Evolutionary conservation across 768 basidiomycete species (phyloP).

Genomic region (Termitomyces titanicus): DNA sequence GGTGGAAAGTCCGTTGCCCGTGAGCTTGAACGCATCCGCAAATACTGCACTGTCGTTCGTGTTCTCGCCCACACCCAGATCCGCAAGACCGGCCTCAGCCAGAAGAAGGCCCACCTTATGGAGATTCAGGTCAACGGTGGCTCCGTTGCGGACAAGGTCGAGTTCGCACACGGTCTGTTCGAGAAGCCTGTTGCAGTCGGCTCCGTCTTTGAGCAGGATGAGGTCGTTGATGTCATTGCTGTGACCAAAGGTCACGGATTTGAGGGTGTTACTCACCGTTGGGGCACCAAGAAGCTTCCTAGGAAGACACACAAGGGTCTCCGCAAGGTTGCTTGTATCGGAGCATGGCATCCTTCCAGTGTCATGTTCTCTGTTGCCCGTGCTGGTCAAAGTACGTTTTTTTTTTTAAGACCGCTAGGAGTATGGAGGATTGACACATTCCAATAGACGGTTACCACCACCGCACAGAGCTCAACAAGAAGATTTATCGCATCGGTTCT

Average conservation of each 20-base stretch:
- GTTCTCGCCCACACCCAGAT: slow-evolving; percentile 99
- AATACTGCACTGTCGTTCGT: slow-evolving; percentile 99
- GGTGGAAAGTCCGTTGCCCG: slow-evolving; percentile 87
- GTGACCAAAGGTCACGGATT: slow-evolving; percentile 99
- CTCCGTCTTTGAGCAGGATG: slow-evolving; percentile 92
- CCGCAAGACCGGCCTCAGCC: slow-evolving; percentile 93
- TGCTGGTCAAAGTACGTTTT: slow-evolving; percentile 92
- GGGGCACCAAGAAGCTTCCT: slow-evolving; percentile 99
- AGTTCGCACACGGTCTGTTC: slow-evolving; percentile 89
- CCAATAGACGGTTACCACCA: slow-evolving; percentile 89
- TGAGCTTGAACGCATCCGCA: slow-evolving; percentile 98
- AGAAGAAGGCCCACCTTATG: slow-evolving; percentile 99
- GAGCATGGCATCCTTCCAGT: slow-evolving; percentile 98
- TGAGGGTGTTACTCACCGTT: slow-evolving; percentile 98
- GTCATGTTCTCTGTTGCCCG: slow-evolving; percentile 99
- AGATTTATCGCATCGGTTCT: slow-evolving; percentile 92
- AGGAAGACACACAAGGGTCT: slow-evolving; percentile 99
- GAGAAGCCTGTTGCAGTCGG: slow-evolving; percentile 92
- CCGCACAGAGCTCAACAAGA: slow-evolving; percentile 98
- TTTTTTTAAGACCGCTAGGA: not conserved
- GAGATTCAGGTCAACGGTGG: slow-evolving; percentile 99
- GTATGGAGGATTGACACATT: not conserved
- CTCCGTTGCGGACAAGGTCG: slow-evolving; percentile 93
- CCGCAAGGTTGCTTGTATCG: slow-evolving; percentile 98
- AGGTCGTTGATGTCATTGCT: slow-evolving; percentile 94